Percentiles rank a stretch among this genome's conserved stretches.
Evolutionary conservation across 2,329 filamentous ascomycete genomes (phyloP).

Genomic region (Venturia asperata): DNA sequence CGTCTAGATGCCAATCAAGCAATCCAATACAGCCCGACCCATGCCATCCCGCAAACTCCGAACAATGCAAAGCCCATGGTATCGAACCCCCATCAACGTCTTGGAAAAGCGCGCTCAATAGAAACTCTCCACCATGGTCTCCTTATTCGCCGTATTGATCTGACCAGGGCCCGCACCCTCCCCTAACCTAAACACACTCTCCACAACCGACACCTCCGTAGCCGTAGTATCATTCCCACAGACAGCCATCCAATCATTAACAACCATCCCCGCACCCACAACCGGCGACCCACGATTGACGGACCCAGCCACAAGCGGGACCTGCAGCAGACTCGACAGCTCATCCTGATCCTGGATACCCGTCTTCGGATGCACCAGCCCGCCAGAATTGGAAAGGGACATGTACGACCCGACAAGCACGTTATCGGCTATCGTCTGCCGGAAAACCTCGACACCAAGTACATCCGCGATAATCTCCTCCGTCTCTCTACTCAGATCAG

Average conservation of each 20-base stretch:
- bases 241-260: constrained; percentile 96
- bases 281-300: constrained; percentile 91
- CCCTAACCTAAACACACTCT: constrained; percentile 90
- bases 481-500: constrained; percentile 92
- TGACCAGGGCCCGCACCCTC: constrained; percentile 71
- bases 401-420: constrained; percentile 96
- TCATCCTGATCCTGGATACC: constrained; percentile 97
- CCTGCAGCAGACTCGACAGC: constrained; percentile 84
- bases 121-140: constrained; percentile 98
- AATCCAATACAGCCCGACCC: background rate
- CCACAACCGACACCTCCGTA: constrained; percentile 93
- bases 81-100: background rate
- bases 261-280: constrained; percentile 94
- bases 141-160: constrained; percentile 82
- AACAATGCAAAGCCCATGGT: constrained; percentile 11
- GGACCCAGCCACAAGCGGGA: constrained; percentile 87
- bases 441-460: constrained; percentile 79
- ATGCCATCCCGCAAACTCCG: background rate
- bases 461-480: constrained; percentile 98
- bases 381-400: constrained; percentile 90
- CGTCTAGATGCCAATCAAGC: background rate
- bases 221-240: constrained; percentile 87
- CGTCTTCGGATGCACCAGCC: constrained; percentile 95
- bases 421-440: constrained; percentile 94
- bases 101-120: constrained; percentile 54